Percentiles rank a stretch among this genome's conserved stretches.
Evolutionary conservation across 805 yeast genomes (phyloP).

Genomic region (Spathaspora arborariae): DNA sequence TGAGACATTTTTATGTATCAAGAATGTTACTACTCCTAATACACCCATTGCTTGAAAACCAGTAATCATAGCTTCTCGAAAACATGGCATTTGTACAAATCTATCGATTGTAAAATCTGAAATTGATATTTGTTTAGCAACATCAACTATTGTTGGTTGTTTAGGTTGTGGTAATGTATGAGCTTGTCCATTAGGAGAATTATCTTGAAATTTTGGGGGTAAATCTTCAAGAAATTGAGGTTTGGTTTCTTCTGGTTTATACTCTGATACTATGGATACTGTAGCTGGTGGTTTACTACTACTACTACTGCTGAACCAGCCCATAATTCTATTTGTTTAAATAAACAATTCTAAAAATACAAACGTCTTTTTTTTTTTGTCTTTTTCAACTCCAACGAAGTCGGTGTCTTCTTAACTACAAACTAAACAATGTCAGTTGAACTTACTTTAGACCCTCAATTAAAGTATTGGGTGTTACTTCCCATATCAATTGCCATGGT

Average conservation of each 20-base stretch:
- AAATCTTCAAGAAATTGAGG: constrained; percentile 42
- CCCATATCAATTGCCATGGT: constrained; percentile 92
- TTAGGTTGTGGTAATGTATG: constrained; percentile 7
- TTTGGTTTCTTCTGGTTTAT: constrained; percentile 5
- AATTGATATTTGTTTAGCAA: constrained; percentile 38
- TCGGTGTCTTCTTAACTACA: not conserved
- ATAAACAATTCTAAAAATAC: not conserved
- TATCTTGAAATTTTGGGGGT: constrained; percentile 48
- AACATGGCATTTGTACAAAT: constrained; percentile 65
- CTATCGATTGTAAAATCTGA: constrained; percentile 52
- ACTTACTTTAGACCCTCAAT: constrained; percentile 66
- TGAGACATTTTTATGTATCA: constrained; percentile 58
- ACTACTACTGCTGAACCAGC: constrained; percentile 31
- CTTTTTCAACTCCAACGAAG: not conserved
- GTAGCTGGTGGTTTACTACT: constrained; percentile 25
- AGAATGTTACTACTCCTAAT: constrained; percentile 60
- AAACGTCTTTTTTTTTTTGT: not conserved
- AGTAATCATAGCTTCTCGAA: constrained; percentile 72
- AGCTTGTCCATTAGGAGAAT: constrained; percentile 14
- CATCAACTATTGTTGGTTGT: constrained; percentile 24
- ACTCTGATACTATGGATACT: constrained; percentile 32
- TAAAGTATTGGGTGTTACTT: constrained; percentile 84
- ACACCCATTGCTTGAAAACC: constrained; percentile 75
- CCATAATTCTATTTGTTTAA: constrained; percentile 23
- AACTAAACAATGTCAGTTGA: constrained; percentile 13